Percentiles rank a stretch among this genome's conserved stretches.
These are phyloP conservation scores for Grigorovia transvaalensis DNA, from an alignment of 805 yeast species.

Conservation along the genomic window DNA sequence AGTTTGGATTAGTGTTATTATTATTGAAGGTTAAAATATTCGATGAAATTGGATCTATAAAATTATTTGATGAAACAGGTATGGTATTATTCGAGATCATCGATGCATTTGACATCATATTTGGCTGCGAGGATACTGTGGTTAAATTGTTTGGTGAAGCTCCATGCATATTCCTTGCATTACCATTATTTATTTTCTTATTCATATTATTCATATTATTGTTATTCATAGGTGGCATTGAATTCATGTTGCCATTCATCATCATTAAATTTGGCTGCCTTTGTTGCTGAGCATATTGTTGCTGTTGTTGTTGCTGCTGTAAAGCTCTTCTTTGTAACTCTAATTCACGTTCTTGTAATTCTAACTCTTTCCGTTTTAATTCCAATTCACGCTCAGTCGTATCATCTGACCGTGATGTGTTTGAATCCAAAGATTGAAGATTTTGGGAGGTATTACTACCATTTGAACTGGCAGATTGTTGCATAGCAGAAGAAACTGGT, in stretches of 20 bases:
- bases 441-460: constrained; percentile 2
- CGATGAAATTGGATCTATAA: neutral
- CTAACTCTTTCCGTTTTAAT: constrained; percentile 25
- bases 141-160: neutral
- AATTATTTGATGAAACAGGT: neutral
- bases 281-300: constrained; percentile 4
- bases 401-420: constrained; percentile 6
- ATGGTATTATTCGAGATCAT: neutral
- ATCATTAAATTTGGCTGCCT: constrained; percentile 1
- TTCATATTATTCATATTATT: neutral
- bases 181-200: neutral
- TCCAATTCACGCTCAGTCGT: constrained; percentile 24
- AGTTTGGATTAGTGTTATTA: neutral
- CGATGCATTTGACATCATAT: neutral
- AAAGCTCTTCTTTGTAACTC: constrained; percentile 24
- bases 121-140: neutral
- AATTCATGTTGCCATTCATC: neutral
- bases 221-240: constrained; percentile 4
- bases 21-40: neutral
- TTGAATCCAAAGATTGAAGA: constrained; percentile 6
- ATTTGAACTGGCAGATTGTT: constrained; percentile 6
- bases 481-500: constrained; percentile 2
- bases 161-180: neutral
- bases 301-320: constrained; percentile 10
- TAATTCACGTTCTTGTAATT: constrained; percentile 27